A percentile compares a stretch with the other conserved stretches of the same genome.
Conservation (phyloP, 1,284 basidiomycete species). For the Cutaneotrichosporon sp. region DNA sequence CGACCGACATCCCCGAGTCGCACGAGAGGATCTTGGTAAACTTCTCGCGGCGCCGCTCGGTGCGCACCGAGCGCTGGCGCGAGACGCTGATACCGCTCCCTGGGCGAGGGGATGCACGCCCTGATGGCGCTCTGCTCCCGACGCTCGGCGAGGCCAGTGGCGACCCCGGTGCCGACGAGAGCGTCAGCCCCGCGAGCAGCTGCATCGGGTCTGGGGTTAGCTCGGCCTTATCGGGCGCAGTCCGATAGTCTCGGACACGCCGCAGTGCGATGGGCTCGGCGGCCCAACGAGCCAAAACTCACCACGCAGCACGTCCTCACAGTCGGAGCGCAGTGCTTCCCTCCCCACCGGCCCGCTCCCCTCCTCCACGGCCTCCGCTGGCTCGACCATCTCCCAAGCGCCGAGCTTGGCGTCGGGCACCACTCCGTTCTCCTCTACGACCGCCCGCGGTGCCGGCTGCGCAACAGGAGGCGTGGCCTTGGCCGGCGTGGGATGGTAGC, state of each 20-base stretch:
- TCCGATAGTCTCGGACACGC: too few relatives aligned
- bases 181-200: slow-evolving; percentile 35
- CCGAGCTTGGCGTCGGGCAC: slow-evolving; percentile 27
- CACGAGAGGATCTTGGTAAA: slow-evolving; percentile 45
- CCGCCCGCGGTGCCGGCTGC: slow-evolving; percentile 3
- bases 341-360: slow-evolving; percentile 42
- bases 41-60: slow-evolving; percentile 49
- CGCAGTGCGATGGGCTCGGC: too few relatives aligned
- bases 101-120: slow-evolving; percentile 5
- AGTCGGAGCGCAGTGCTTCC: slow-evolving; percentile 64
- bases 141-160: not conserved
- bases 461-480: slow-evolving; percentile 30
- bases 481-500: slow-evolving; percentile 35
- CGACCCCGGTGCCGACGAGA: slow-evolving; percentile 21
- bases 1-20: slow-evolving; percentile 35
- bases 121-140: slow-evolving; percentile 6
- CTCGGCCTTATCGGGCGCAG: not conserved
- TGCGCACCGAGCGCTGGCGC: slow-evolving; percentile 64
- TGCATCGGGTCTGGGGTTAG: slow-evolving; percentile 61
- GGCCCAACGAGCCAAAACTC: slow-evolving; percentile 27
- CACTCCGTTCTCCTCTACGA: slow-evolving; percentile 4
- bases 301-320: slow-evolving; percentile 72
- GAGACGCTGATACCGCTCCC: slow-evolving; percentile 49
- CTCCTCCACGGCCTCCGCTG: slow-evolving; percentile 27
- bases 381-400: slow-evolving; percentile 52